Base-by-base conservation (phyloP, 2,329 filamentous ascomycete species). In the Botrytis medusae region DNA sequence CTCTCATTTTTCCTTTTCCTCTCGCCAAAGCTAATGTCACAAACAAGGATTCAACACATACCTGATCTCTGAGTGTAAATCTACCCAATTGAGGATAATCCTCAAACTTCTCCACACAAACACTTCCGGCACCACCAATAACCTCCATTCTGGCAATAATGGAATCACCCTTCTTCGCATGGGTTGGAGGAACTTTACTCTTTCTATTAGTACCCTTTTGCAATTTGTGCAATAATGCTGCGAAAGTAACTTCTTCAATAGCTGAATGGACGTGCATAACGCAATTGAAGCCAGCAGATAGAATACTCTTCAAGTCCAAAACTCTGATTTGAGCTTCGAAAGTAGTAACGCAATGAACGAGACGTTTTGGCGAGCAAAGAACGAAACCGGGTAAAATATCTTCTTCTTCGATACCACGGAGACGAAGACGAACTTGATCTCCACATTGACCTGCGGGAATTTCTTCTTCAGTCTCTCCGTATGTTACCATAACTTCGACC, bases 321-420 rank as follows among this genome's bases (percentile, higher is more conserved):
- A 99, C 94, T 74, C 94, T 91, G 81, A 99, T 97, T 85, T 99
- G 97, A 4, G 96, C 97, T 84, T 99, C 97, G 79, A 99, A 99
- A 68, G 91, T 86, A 69, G 87, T 85, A 54, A 99, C 97, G 80
- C 91, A 95, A 85, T 99, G 94, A 34, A 98, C 96, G 46, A 96
- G 89, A 78, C 96, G 91, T 86, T 97, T 97, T 29, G 94, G 93
- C 46, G 94, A 97, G 86, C 96, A 98, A 69, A 99, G 89, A 75
- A 99, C 97, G 82, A 98, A 99, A 14, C 96, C 96, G 0, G 95
- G 95, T 77, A 95, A 85, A 78, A 99, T 93, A 78, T 99, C 96
- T 84, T 99, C 97, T 84, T 99, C 96, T 85, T 99, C 97, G 22
- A 97, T 92, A 78, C 96, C 96, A 80, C 96, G 93, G 78, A 99